Percentiles rank a stretch among this genome's conserved stretches.
Conservation (phyloP, 129 eudicot species). For the Tagetes patula region DNA sequence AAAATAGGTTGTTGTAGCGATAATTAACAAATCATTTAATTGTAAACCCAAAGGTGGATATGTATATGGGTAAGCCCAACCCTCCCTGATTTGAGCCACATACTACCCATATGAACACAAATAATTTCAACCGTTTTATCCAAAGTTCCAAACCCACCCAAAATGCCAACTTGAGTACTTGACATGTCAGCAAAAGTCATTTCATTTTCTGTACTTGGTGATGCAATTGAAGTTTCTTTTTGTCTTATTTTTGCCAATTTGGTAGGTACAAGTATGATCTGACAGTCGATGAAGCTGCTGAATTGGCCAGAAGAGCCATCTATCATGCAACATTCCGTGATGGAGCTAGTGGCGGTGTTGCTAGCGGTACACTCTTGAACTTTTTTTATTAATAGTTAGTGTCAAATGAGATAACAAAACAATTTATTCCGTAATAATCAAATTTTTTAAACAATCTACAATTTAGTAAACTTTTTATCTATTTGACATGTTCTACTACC, state of each 20-base stretch:
- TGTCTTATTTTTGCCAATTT: slow-evolving; percentile 1
- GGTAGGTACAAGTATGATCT: slow-evolving; percentile 80
- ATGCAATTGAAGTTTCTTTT: neutral
- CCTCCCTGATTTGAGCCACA: neutral
- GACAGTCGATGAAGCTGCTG: slow-evolving; percentile 90
- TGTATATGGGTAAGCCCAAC: neutral
- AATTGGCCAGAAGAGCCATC: slow-evolving; percentile 90
- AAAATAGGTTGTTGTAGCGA: neutral
- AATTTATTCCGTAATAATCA: neutral
- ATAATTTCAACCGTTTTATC: neutral
- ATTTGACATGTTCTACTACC: neutral
- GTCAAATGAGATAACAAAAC: neutral
- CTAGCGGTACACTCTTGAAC: slow-evolving; percentile 53
- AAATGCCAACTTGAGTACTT: slow-evolving; percentile 4
- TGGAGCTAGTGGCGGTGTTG: slow-evolving; percentile 99
- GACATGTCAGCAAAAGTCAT: neutral
- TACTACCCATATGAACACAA: neutral
- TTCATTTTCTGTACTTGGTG: neutral
- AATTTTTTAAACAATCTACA: neutral
- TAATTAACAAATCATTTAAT: neutral
- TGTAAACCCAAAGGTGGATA: neutral
- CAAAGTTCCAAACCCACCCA: neutral
- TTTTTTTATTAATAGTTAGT: neutral
- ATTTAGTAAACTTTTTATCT: neutral
- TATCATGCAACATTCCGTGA: slow-evolving; percentile 99